Conservation (phyloP, 2,329 filamentous ascomycete genomes). For the Dryadomyces quercivorus region DNA sequence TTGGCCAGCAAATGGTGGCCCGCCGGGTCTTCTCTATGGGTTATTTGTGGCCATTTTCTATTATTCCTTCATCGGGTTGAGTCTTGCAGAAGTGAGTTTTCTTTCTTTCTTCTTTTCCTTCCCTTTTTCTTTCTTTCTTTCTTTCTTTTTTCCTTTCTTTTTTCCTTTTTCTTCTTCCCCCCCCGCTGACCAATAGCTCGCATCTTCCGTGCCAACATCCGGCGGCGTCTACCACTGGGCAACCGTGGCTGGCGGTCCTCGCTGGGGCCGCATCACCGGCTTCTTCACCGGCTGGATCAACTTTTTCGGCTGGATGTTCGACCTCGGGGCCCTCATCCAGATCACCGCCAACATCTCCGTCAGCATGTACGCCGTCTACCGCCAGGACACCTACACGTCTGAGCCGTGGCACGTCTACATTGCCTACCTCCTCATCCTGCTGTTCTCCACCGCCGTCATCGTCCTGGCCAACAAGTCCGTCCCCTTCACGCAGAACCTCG, state of each 20-base stretch:
- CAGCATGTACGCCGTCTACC: slow-evolving; percentile 48
- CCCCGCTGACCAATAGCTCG: slow-evolving; percentile 27
- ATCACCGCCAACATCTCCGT: slow-evolving; percentile 48
- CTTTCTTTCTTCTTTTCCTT: not conserved
- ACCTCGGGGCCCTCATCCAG: slow-evolving; percentile 43
- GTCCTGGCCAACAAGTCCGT: slow-evolving; percentile 44
- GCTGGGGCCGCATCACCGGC: slow-evolving; percentile 38
- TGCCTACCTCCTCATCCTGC: slow-evolving; percentile 42
- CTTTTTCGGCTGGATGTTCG: slow-evolving; percentile 51
- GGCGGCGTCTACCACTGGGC: slow-evolving; percentile 52
- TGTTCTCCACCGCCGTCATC: slow-evolving; percentile 37
- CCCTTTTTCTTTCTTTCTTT: not conserved
- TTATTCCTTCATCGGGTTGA: slow-evolving; percentile 29
- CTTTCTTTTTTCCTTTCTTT: not conserved
- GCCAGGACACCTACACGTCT: slow-evolving; percentile 35
- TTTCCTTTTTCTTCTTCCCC: no score
- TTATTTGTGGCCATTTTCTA: slow-evolving; percentile 30
- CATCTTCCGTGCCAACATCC: slow-evolving; percentile 47
- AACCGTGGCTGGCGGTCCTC: slow-evolving; percentile 41
- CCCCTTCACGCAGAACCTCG: slow-evolving; percentile 38
- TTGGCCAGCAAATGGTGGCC: slow-evolving; percentile 26
- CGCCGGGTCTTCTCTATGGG: slow-evolving; percentile 28
- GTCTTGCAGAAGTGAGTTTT: slow-evolving; percentile 25
- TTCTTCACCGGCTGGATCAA: slow-evolving; percentile 38
- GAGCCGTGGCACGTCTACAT: slow-evolving; percentile 48